phyloP scores from a whole-genome alignment of 108 stramenopile genomes.

The Thalassiosira profunda region DNA sequence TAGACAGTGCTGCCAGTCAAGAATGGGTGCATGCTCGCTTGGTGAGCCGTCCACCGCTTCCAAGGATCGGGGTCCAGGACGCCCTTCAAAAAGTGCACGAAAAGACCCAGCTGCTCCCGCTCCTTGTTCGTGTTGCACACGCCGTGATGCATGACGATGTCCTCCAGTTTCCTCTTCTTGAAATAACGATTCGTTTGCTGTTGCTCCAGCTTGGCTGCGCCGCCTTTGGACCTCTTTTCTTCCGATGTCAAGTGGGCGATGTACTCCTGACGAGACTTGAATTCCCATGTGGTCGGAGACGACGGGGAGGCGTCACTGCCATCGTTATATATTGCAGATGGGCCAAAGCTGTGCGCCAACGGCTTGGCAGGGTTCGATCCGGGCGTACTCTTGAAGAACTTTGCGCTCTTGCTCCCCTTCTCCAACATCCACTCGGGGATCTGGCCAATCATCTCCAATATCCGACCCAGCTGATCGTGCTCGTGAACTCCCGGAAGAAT shows the following conservation, averaged over 20 bases:
- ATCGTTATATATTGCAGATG: no score
- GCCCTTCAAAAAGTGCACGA: constrained; percentile 83
- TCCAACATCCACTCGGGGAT: constrained; percentile 93
- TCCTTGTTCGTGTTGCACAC: constrained; percentile 53
- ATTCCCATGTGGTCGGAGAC: constrained; percentile 66
- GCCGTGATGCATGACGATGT: constrained; percentile 81
- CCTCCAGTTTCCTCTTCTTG: constrained; percentile 68
- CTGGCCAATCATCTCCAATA: constrained; percentile 93
- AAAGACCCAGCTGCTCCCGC: constrained; percentile 59
- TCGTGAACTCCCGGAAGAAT: constrained; percentile 97
- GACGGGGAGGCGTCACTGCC: no score
- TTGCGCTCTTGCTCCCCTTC: constrained; percentile 72
- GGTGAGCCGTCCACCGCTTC: constrained; percentile 84
- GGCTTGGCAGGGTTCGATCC: constrained; percentile 3
- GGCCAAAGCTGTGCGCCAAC: constrained; percentile 14
- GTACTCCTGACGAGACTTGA: constrained; percentile 76
- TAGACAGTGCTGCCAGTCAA: constrained; percentile 55
- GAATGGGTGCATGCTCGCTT: constrained; percentile 83
- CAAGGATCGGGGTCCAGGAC: constrained; percentile 86
- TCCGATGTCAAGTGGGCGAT: constrained; percentile 67
- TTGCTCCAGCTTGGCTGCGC: constrained; percentile 71
- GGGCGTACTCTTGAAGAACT: constrained; percentile 56
- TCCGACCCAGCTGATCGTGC: constrained; percentile 95
- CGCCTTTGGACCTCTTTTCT: constrained; percentile 77
- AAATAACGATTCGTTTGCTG: constrained; percentile 87